Conservation (phyloP, 768 basidiomycete genomes). For the Lepiota venenata region DNA sequence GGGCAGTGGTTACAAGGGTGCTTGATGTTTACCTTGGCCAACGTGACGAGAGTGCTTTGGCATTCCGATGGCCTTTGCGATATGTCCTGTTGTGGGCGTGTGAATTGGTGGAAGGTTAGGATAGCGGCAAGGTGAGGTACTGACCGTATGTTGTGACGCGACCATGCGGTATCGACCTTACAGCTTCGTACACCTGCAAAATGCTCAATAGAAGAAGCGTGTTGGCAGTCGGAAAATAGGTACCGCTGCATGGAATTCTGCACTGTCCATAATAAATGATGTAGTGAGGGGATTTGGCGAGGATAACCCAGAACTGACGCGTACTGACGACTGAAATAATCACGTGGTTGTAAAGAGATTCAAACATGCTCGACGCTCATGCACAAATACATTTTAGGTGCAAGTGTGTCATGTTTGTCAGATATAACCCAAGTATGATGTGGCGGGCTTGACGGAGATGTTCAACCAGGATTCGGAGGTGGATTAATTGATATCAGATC, state of each 20-base stretch:
- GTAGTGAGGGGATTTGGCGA: not conserved
- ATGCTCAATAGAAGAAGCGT: not conserved
- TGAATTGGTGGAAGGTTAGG: not conserved
- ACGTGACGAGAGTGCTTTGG: slow-evolving; percentile 78
- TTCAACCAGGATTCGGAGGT: too few relatives aligned
- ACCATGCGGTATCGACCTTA: slow-evolving; percentile 63
- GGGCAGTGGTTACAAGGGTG: slow-evolving; percentile 3
- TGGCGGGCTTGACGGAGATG: too few relatives aligned
- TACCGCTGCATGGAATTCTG: slow-evolving; percentile 35
- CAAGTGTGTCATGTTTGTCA: too few relatives aligned
- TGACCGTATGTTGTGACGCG: slow-evolving; percentile 77
- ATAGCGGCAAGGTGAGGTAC: slow-evolving; percentile 10
- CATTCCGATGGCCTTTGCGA: slow-evolving; percentile 79
- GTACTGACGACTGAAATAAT: too few relatives aligned
- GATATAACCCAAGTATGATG: too few relatives aligned
- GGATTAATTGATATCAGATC: too few relatives aligned
- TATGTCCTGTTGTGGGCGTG: slow-evolving; percentile 50
- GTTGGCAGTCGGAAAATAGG: not conserved
- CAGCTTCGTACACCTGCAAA: slow-evolving; percentile 64
- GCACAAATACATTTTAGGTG: too few relatives aligned
- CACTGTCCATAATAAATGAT: slow-evolving; percentile 26
- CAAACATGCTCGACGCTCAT: too few relatives aligned
- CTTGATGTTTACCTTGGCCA: slow-evolving; percentile 59
- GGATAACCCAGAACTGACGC: too few relatives aligned
- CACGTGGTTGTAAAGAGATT: too few relatives aligned